phyloP scores from a whole-genome alignment of 2,329 filamentous ascomycete genomes.

The Emericellopsis cladophorae region DNA sequence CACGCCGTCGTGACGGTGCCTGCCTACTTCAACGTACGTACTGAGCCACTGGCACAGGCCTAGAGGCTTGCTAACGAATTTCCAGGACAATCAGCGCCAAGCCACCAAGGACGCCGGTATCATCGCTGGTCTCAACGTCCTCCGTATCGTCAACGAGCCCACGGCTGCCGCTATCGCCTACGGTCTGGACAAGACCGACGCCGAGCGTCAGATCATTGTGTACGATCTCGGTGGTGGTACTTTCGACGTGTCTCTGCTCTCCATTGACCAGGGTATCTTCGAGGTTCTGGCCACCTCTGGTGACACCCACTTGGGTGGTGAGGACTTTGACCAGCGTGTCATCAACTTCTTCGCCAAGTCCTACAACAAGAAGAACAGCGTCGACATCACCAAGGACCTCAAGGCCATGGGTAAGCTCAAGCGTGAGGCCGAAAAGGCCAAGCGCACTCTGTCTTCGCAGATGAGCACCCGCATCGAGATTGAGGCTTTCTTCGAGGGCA shows the following conservation, averaged over 20 bases:
- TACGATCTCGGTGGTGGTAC: slow-evolving; percentile 93
- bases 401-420: slow-evolving; percentile 99
- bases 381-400: slow-evolving; percentile 84
- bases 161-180: slow-evolving; percentile 93
- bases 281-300: slow-evolving; percentile 89
- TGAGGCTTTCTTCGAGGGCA: slow-evolving; percentile 90
- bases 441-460: slow-evolving; percentile 91
- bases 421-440: slow-evolving; percentile 98
- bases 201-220: slow-evolving; percentile 80
- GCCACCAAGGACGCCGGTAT: slow-evolving; percentile 90
- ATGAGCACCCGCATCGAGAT: slow-evolving; percentile 93
- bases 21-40: slow-evolving; percentile 75
- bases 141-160: slow-evolving; percentile 94
- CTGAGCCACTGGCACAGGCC: background rate
- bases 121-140: slow-evolving; percentile 87
- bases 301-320: slow-evolving; percentile 96
- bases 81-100: slow-evolving; percentile 77
- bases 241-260: slow-evolving; percentile 87
- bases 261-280: slow-evolving; percentile 84
- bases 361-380: slow-evolving; percentile 96
- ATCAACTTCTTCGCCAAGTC: slow-evolving; percentile 93
- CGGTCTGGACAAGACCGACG: slow-evolving; percentile 75
- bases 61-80: slow-evolving; percentile 8
- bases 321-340: slow-evolving; percentile 96
- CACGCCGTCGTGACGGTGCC: slow-evolving; percentile 89